A percentile compares a stretch with the other conserved stretches of the same genome.
phyloP scores from a whole-genome alignment of 805 yeast species.

The Huiozyma sinensis region DNA sequence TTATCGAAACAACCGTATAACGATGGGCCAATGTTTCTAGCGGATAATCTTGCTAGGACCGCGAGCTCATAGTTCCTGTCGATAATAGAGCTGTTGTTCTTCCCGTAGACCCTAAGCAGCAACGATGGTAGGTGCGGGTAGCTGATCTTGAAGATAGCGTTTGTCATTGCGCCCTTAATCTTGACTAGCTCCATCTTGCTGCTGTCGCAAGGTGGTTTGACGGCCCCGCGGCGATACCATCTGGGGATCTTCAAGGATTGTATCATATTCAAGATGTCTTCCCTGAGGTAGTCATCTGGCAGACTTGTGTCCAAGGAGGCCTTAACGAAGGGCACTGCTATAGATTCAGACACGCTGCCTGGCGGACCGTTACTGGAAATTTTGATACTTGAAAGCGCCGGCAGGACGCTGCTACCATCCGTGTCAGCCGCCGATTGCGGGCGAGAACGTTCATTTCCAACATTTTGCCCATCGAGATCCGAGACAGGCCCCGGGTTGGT shows the following conservation, averaged over 20 bases:
- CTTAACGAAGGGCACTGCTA: slow-evolving; percentile 39
- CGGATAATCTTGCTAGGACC: slow-evolving; percentile 61
- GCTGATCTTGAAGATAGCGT: slow-evolving; percentile 71
- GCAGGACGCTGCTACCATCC: slow-evolving; percentile 16
- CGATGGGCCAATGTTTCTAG: slow-evolving; percentile 76
- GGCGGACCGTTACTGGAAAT: slow-evolving; percentile 3
- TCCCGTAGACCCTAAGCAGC: slow-evolving; percentile 77
- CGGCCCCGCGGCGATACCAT: slow-evolving; percentile 52
- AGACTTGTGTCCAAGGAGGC: slow-evolving; percentile 62
- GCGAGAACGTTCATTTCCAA: no score
- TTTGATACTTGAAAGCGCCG: slow-evolving; percentile 5
- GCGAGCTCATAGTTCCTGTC: slow-evolving; percentile 76
- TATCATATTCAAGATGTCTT: slow-evolving; percentile 58
- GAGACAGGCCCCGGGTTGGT: no score
- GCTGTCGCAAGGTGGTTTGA: slow-evolving; percentile 24
- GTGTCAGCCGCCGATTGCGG: slow-evolving; percentile 5
- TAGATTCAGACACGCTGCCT: slow-evolving; percentile 8
- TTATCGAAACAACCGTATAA: slow-evolving; percentile 81
- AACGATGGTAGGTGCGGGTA: slow-evolving; percentile 53
- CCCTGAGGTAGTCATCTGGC: slow-evolving; percentile 77
- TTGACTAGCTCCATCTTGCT: slow-evolving; percentile 45
- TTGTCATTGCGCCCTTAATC: slow-evolving; percentile 89
- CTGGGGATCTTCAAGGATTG: slow-evolving; percentile 58
- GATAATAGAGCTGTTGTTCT: slow-evolving; percentile 73
- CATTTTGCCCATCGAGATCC: no score